These are phyloP conservation scores for Tillandsia leiboldiana DNA, from an alignment of 176 grass and related monocot species.

Conservation along the genomic window DNA sequence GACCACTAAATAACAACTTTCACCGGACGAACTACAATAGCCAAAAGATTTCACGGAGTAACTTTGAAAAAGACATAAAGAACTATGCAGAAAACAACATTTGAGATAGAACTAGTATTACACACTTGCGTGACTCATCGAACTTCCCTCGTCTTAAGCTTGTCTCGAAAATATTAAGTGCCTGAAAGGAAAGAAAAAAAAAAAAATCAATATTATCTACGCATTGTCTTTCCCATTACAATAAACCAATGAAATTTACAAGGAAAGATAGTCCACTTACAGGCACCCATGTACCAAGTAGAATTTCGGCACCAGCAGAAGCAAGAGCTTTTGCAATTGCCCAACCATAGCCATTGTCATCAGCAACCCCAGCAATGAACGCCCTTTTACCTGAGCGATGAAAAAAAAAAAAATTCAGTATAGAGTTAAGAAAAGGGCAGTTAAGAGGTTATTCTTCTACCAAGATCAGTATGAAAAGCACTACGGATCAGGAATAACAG, in stretches of 20 bases:
- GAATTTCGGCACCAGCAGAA: constrained; percentile 90
- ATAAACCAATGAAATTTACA: constrained; percentile 7
- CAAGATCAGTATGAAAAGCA: background rate
- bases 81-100: too few relatives aligned
- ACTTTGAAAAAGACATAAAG: too few relatives aligned
- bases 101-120: background rate
- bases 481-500: background rate
- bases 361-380: constrained; percentile 96
- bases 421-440: background rate
- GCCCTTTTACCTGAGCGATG: constrained; percentile 59
- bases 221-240: background rate
- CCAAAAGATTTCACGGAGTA: too few relatives aligned
- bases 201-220: background rate
- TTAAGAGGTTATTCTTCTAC: too few relatives aligned
- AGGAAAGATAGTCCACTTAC: constrained; percentile 17
- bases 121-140: constrained; percentile 46
- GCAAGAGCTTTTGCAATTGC: constrained; percentile 96
- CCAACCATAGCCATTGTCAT: constrained; percentile 99
- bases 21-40: too few relatives aligned
- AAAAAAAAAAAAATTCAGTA: background rate
- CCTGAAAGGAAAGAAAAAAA: constrained; percentile 16
- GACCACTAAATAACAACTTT: too few relatives aligned
- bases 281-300: constrained; percentile 99
- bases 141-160: constrained; percentile 51
- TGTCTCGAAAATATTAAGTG: constrained; percentile 55